Base-by-base conservation (phyloP, 805 yeast genomes). In the Candida sakaeoensis region DNA sequence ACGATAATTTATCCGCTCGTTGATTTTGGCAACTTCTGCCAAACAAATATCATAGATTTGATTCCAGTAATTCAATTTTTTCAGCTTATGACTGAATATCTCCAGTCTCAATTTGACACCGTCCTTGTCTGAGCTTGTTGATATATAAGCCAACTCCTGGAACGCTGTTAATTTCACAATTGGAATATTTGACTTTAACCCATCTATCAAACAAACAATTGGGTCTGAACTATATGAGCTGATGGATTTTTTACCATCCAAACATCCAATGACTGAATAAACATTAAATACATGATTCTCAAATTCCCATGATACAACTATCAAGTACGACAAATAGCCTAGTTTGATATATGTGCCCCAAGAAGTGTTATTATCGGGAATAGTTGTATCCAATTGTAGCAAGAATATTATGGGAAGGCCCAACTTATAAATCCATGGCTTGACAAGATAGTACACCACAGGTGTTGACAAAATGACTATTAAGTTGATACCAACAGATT, bases 111-210 rank as follows among this genome's bases (percentile, higher is more conserved):
- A 62, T 36, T 74, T 70, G 3, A 60, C 47, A 5, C 61, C 68
- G 38, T 61, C 68, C 5, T 50, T 45, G 44, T 74, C 72, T 1
- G 65, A 54, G 2, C 77, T 60, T 1, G 79, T 74, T 6, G 89
- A 65, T 34, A 84, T 65, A 50, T 74, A 80, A 1, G 86, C 83
- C 39, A 84, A 63, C 53, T 85, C 93, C 59, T 85, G 91, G 60
- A 78, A 83, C 2, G 91, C 89, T 1, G 88, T 79, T 43, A 79
- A 54, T 43, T 79, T 73, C 36, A 57, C 47, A 36, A 67, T 51
- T 39, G 56, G 59, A 36, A 55, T 40, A 3, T 46, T 46, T 0
- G 65, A 59, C 10, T 58, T 63, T 44, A 85, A 65, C 0, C 91
- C 91, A 3, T 80, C 69, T 9, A 84, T 55, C 27, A 85, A 60